Evolutionary conservation across 371 early-diverging fungal species (phyloP), one percentile per base, ranked within the genome.

Genomic region (Mucor ambiguus): DNA sequence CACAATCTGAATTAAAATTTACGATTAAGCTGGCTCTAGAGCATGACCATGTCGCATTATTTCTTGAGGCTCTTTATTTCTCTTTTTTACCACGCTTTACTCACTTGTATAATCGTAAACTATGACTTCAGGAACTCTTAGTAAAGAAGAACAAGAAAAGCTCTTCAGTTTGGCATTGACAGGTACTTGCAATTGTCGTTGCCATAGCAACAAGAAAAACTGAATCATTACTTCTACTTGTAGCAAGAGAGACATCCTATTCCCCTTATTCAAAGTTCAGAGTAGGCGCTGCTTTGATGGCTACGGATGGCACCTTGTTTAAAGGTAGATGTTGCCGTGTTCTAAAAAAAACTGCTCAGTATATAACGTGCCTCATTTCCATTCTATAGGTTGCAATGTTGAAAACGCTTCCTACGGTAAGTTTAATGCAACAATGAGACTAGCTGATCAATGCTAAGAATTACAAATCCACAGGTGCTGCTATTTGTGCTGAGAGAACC

Each of bases 401-500:
- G 95, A 95, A 68, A 93, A 92, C 69, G 90, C 92, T 5, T 89
- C 90, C 1, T 93, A 90, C 72, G 89, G 89, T 85, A 87, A 64
- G 68, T 62, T 20, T 12, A 32, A 56, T 32, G 18, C 16, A 14
- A 30, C 8, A 32, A 18, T 4, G n/a, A 3, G 5, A 33, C 9
- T 12, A 2, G 35, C 8, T 12, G 10, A 12, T 16, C 7, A 18
- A n/a, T 10, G 11, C 18, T 26, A 24, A 26, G 37, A 20, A 20
- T 55, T 22, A 16, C 26, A 0, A 12, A 14, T 22, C 29, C 7
- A 62, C 85, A 86, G 88, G 90, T 52, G 87, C 75, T 22, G 81
- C 84, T 58, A 92, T 93, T 44, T 95, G 95, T 78, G 95, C 93
- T 41, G 95, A 95, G 76, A 79, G 94, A 64, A 92, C 92, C 7